Evolutionary conservation across 805 yeast genomes (phyloP).

Genomic region (Metschnikowia baotianmanensis): DNA sequence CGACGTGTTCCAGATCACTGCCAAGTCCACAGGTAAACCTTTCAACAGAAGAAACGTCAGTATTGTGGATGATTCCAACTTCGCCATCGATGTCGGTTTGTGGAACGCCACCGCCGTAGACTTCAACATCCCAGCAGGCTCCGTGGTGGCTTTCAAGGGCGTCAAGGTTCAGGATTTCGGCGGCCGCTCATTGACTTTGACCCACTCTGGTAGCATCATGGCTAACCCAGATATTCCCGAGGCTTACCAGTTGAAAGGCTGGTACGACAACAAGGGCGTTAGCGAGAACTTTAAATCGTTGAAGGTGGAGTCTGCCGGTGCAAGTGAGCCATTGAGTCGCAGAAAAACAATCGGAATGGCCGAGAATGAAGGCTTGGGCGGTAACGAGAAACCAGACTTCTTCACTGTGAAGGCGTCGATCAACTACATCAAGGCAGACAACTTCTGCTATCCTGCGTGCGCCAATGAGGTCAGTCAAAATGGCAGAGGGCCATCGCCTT

Average conservation of each 20-base stretch:
- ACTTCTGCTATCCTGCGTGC: conserved; percentile 90
- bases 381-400: conserved; percentile 75
- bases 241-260: conserved; percentile 85
- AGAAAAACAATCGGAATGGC: conserved; percentile 69
- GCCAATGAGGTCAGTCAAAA: conserved; percentile 40
- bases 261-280: conserved; percentile 86
- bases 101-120: conserved; percentile 90
- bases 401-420: conserved; percentile 75
- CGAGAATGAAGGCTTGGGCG: conserved; percentile 65
- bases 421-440: conserved; percentile 67
- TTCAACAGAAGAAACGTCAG: conserved; percentile 88
- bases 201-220: conserved; percentile 71
- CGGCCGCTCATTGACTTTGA: conserved; percentile 79
- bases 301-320: conserved; percentile 46
- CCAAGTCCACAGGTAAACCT: conserved; percentile 85
- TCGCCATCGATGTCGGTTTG: conserved; percentile 73
- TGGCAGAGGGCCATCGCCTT: conserved; percentile 38
- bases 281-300: conserved; percentile 59
- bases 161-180: conserved; percentile 85
- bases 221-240: conserved; percentile 88
- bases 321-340: conserved; percentile 40
- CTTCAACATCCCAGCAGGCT: conserved; percentile 68
- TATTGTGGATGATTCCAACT: conserved; percentile 81
- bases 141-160: conserved; percentile 90
- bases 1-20: conserved; percentile 73